Evolutionary conservation across 108 stramenopile species (phyloP), one percentile per base, ranked within the genome.

Genomic region (Seminavis robusta): DNA sequence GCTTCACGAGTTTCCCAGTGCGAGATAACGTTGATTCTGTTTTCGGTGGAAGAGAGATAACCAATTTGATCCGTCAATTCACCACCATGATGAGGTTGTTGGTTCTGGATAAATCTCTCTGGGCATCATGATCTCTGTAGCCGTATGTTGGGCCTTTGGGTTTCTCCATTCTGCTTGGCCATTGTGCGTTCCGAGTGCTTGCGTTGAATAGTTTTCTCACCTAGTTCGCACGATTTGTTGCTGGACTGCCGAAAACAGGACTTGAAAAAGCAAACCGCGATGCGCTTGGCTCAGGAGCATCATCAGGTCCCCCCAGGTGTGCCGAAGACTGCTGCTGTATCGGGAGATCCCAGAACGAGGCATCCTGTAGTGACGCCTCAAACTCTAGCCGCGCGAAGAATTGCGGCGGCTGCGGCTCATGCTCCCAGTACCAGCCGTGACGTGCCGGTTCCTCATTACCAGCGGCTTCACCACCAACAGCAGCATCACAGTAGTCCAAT

Each of bases 231-330:
- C 43, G 30, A 13, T 48, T 46, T n/a, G 15, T 32, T 37, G 17
- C 26, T 25, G 9, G 16, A 24, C 11, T 25, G n/a, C 8, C 42
- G 33, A 27, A 32, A 21, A 31, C 67, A 87, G 85, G 85, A 87
- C 64, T 52, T 87, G 52, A 87, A 87, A 49, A 79, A 79, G 62
- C 81, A 82, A 39, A 87, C 85, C 10, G 79, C 81, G 9, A 31
- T 75, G 6, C 74, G 85, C 31, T 47, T 87, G 51, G 79, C 81
- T 13, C 65, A 80, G 31, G 78, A 82, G 62, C 81, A 87, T 21
- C 68, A 72, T 47, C 33, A 63, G 27, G 62, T 65, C 21, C 13
- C 24, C 5, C 32, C 3, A 34, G 37, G 37, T 11, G n/a, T 25
- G 2, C 6, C 51, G n/a, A 4, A 25, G 11, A 52, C n/a, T 33